These are phyloP conservation scores for Xerocomus nothofagi DNA, from an alignment of 1,284 basidiomycete species.

Conservation along the genomic window DNA sequence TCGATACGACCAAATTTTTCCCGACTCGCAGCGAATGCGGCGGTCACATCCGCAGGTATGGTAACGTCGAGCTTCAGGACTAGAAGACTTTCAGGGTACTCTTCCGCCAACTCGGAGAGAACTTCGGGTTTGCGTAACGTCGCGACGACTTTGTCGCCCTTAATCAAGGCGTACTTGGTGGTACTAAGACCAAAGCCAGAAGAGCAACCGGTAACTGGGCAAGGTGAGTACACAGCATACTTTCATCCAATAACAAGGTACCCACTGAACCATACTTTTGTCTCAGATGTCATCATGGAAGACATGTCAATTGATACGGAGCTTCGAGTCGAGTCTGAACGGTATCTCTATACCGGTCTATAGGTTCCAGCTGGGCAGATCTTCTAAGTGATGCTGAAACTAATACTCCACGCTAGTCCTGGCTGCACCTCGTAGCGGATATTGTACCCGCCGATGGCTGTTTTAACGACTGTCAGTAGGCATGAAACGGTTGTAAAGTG, in stretches of 20 bases:
- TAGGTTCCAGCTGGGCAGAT: neutral
- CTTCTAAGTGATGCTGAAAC: too few species aligned
- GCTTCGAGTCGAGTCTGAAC: neutral
- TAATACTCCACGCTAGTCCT: too few species aligned
- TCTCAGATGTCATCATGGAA: conserved; percentile 8
- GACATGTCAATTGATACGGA: neutral
- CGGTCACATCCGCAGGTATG: conserved; percentile 24
- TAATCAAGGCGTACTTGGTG: conserved; percentile 22
- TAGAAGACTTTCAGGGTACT: conserved; percentile 34
- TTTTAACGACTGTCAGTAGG: too few species aligned
- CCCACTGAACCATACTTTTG: conserved; percentile 27
- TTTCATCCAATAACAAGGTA: neutral
- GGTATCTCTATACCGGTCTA: neutral
- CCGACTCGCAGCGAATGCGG: conserved; percentile 34
- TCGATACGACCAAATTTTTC: conserved; percentile 41
- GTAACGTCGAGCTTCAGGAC: conserved; percentile 42
- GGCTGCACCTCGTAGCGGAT: neutral
- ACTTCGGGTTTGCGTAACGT: conserved; percentile 34
- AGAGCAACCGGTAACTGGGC: conserved; percentile 27
- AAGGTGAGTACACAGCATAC: neutral
- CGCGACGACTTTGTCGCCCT: conserved; percentile 37
- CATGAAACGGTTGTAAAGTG: too few species aligned
- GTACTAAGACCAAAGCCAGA: conserved; percentile 26
- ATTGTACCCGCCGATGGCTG: neutral
- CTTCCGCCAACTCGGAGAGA: conserved; percentile 28